These are phyloP conservation scores for Mucor velutinosus DNA, from an alignment of 371 early-diverging fungal genomes.

Conservation along the genomic window DNA sequence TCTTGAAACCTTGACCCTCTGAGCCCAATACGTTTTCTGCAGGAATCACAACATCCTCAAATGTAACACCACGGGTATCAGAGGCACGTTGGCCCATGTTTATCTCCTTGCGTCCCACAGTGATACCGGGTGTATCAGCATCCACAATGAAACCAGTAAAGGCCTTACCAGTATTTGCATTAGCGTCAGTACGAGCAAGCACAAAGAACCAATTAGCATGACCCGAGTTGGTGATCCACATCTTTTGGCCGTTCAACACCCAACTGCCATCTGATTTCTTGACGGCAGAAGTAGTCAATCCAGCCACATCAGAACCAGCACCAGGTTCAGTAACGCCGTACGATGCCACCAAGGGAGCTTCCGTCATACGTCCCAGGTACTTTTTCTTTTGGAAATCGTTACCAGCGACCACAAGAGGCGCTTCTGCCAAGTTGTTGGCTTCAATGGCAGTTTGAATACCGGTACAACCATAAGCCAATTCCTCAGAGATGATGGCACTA, in stretches of 20 bases:
- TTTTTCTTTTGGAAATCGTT: slow-evolving; percentile 86
- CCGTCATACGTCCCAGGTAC: slow-evolving; percentile 94
- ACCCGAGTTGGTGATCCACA: slow-evolving; percentile 94
- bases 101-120: slow-evolving; percentile 92
- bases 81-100: slow-evolving; percentile 96
- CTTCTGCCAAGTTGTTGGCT: slow-evolving; percentile 94
- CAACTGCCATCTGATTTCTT: slow-evolving; percentile 67
- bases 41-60: slow-evolving; percentile 94
- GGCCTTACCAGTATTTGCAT: slow-evolving; percentile 82
- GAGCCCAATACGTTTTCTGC: slow-evolving; percentile 81
- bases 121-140: slow-evolving; percentile 87
- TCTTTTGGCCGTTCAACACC: slow-evolving; percentile 80
- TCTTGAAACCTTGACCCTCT: slow-evolving; percentile 90
- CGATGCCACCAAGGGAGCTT: slow-evolving; percentile 89
- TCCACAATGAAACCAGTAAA: slow-evolving; percentile 98
- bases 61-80: slow-evolving; percentile 94
- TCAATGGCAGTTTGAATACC: slow-evolving; percentile 98
- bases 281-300: slow-evolving; percentile 67
- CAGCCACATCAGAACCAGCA: slow-evolving; percentile 80
- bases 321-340: slow-evolving; percentile 93
- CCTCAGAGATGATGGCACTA: slow-evolving; percentile 82
- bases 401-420: slow-evolving; percentile 90
- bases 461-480: slow-evolving; percentile 93
- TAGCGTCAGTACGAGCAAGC: slow-evolving; percentile 87
- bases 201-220: slow-evolving; percentile 99